Evolutionary conservation across 441 rosid genomes (phyloP), one percentile per base, ranked within the genome.

Genomic region (Breynia disticha): DNA sequence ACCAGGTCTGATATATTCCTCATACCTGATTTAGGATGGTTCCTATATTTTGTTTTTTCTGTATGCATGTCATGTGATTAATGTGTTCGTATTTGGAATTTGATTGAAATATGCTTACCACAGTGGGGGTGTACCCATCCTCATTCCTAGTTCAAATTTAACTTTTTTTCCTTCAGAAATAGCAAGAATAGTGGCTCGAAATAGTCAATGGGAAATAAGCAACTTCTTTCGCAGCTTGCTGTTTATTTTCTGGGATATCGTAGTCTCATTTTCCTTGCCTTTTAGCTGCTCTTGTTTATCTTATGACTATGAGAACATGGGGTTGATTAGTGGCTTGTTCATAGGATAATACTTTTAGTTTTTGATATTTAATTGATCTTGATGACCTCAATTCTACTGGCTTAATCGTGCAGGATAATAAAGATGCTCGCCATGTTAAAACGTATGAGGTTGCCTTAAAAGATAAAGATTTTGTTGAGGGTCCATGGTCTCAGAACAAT

Each of bases 401-500:
- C 50, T 43, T 49, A 8, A 7, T 58, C 11, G 52, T 66, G 55
- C 75, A 93, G 99, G 99, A 89, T 71, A 93, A 93, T 62, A 93
- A 89, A 82, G 99, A 89, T 75, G 97, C 95, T 52, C 94, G 97
- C 18, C 99, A 89, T 67, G 84, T 84, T 53, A 89, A 89, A 75
- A 93, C 99, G 15, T 93, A 93, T 17, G 97, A 93, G 76, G 96
- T 93, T 70, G 89, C 89, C 58, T 44, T 93, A 61, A 93, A 89
- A 73, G 99, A 87, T 67, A 93, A 93, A 71, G 96, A 93, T 77
- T 89, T 89, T 74, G 79, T 78, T 20, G 99, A 89, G 84, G 97
- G 97, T 44, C 97, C 96, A 51, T 93, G 95, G 99, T 71, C 90
- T 45, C 95, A 84, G 67, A 93, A 86, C 78, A 86, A 83, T 78